Percentiles rank a stretch among this genome's conserved stretches.
phyloP scores from a whole-genome alignment of 768 basidiomycete genomes.

The Scleroderma citrinum region DNA sequence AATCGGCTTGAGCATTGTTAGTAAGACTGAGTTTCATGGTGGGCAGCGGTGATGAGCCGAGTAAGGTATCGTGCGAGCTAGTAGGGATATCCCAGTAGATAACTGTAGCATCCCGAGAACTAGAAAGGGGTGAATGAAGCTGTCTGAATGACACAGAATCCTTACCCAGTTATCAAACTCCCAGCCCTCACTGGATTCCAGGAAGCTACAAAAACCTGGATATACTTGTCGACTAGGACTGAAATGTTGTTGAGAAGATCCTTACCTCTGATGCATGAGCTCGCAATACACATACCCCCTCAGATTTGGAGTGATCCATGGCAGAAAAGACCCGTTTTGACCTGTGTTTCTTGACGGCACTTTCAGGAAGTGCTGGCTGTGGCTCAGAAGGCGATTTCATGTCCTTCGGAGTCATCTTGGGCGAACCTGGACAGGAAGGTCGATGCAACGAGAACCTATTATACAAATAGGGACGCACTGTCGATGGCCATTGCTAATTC shows the following conservation, averaged over 20 bases:
- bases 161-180: conserved; percentile 71
- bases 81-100: conserved; percentile 66
- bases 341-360: conserved; percentile 29
- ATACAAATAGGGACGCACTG: conserved; percentile 20
- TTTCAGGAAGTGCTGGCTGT: conserved; percentile 16
- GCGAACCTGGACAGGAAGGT: conserved; percentile 11
- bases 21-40: conserved; percentile 44
- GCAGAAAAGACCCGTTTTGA: conserved; percentile 33
- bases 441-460: conserved; percentile 22
- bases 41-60: conserved; percentile 24
- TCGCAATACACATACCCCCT: conserved; percentile 39
- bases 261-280: conserved; percentile 61
- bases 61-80: conserved; percentile 19
- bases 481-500: conserved; percentile 36
- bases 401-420: conserved; percentile 14
- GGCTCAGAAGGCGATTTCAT: conserved; percentile 13
- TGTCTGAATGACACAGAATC: conserved; percentile 2
- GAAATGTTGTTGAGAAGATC: conserved; percentile 10
- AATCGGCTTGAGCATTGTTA: conserved; percentile 46
- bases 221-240: conserved; percentile 3
- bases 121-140: conserved; percentile 19
- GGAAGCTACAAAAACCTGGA: conserved; percentile 72
- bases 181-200: conserved; percentile 64
- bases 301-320: conserved; percentile 13
- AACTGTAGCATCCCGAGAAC: conserved; percentile 73